phyloP scores from a whole-genome alignment of 768 basidiomycete genomes.

The Hypholoma sublateritium region DNA sequence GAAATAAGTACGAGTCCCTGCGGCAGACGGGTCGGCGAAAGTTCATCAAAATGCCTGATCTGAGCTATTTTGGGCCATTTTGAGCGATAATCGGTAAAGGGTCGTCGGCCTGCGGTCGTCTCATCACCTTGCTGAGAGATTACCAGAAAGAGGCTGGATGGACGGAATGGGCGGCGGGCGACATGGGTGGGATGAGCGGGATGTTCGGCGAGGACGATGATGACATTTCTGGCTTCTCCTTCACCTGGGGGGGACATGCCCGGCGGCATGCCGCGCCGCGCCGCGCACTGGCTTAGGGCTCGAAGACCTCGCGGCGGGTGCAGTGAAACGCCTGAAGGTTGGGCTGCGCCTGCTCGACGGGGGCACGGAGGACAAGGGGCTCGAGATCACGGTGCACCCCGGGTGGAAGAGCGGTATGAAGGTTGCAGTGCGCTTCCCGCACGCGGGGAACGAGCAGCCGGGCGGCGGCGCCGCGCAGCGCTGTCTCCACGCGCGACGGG shows the following conservation, averaged over 20 bases:
- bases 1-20: too few species aligned
- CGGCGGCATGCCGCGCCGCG: constrained; percentile 63
- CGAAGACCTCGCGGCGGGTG: constrained; percentile 83
- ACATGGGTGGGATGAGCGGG: constrained; percentile 33
- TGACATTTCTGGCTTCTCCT: constrained; percentile 42
- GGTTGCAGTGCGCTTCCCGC: constrained; percentile 84
- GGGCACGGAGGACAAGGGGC: constrained; percentile 78
- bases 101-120: too few species aligned
- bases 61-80: too few species aligned
- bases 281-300: constrained; percentile 37
- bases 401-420: constrained; percentile 98
- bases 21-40: too few species aligned
- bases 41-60: too few species aligned
- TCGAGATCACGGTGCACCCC: constrained; percentile 77
- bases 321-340: constrained; percentile 87
- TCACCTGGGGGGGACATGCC: constrained; percentile 39
- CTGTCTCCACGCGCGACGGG: constrained; percentile 71
- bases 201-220: constrained; percentile 37
- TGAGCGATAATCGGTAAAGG: too few species aligned
- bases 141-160: too few species aligned
- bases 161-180: constrained; percentile 31
- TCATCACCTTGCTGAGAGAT: too few species aligned
- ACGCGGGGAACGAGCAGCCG: constrained; percentile 78
- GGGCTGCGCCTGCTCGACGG: constrained; percentile 73
- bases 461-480: constrained; percentile 66